Percentiles rank a stretch among this genome's conserved stretches.
These are phyloP conservation scores for Panicum virgatum DNA, from an alignment of 202 grass and related monocot genomes.

Conservation along the genomic window DNA sequence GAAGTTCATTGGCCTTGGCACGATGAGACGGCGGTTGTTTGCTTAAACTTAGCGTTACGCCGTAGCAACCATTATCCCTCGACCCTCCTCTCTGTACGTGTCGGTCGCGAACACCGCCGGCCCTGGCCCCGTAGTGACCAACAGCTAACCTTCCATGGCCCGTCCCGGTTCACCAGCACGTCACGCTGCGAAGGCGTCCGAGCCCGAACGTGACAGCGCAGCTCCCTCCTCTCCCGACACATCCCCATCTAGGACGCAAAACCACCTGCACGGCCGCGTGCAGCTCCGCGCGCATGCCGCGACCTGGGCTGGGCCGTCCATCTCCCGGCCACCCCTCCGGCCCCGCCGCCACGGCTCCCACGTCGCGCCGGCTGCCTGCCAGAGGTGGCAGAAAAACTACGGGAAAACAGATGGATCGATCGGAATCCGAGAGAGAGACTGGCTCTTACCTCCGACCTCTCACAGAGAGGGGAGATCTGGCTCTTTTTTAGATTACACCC, in stretches of 20 bases:
- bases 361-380: neutral
- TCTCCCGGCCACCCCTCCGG: neutral
- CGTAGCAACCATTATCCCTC: no score
- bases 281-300: neutral
- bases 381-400: neutral
- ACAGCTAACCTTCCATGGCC: constrained; percentile 16
- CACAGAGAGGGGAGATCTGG: no score
- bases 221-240: neutral
- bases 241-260: neutral
- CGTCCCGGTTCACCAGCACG: constrained; percentile 10
- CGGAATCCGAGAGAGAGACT: constrained; percentile 22
- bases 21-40: neutral
- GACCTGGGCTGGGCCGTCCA: no score
- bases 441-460: neutral
- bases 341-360: neutral
- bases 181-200: neutral
- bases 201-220: neutral
- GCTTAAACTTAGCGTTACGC: neutral
- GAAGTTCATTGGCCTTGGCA: neutral
- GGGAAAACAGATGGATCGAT: neutral
- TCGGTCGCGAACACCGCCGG: neutral
- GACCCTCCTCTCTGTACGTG: neutral
- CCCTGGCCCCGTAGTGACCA: neutral
- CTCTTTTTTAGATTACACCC: no score
- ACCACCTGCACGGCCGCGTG: neutral